phyloP scores from a whole-genome alignment of 1,284 basidiomycete genomes.

The Ceratobasidium sp. region DNA sequence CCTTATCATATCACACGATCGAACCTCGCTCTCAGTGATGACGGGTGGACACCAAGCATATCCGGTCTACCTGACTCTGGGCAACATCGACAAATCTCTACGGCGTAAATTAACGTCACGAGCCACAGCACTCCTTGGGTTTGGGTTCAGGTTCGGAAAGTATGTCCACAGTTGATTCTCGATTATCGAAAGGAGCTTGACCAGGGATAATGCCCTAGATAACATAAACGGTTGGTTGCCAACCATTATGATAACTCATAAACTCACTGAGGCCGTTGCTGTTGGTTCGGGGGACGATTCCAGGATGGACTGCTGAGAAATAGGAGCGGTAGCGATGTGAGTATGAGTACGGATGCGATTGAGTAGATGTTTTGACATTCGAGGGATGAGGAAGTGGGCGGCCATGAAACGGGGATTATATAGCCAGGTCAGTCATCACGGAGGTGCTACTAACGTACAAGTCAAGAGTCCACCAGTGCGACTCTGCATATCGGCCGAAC shows the following conservation, averaged over 20 bases:
- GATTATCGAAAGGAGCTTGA: not conserved
- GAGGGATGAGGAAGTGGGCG: not conserved
- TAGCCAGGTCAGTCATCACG: too few relatives aligned
- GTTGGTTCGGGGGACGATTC: not conserved
- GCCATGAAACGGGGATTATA: too few relatives aligned
- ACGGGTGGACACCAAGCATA: not conserved
- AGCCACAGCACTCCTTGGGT: constrained; percentile 37
- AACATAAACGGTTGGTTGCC: too few relatives aligned
- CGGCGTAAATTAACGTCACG: constrained; percentile 10
- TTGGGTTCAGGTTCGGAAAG: not conserved
- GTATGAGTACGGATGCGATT: not conserved
- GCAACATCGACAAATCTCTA: constrained; percentile 38
- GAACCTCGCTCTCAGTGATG: not conserved
- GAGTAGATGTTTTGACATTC: not conserved
- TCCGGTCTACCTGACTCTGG: constrained; percentile 28
- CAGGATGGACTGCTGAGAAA: not conserved
- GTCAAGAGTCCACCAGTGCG: not conserved
- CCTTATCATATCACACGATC: constrained; percentile 10
- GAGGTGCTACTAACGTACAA: too few relatives aligned
- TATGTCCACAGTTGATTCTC: not conserved
- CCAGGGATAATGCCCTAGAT: not conserved
- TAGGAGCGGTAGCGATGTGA: not conserved
- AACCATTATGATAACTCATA: too few relatives aligned
- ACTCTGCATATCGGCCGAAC: not conserved
- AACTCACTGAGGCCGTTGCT: not conserved